phyloP scores from a whole-genome alignment of 2,329 filamentous ascomycete genomes.

The Zarea fungicola region DNA sequence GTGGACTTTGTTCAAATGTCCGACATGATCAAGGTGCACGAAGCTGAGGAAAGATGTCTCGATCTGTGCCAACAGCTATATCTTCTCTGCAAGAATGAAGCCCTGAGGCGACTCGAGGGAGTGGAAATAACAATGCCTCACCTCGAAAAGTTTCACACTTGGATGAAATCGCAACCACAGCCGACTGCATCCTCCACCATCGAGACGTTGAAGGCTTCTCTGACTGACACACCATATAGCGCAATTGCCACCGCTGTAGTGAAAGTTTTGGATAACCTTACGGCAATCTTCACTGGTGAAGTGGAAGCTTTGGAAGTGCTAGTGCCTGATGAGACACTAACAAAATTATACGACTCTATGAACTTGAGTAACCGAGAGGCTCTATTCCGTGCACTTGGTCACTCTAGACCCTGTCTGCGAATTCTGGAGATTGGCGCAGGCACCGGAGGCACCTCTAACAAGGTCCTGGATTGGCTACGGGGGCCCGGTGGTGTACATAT shows the following conservation, averaged over 20 bases:
- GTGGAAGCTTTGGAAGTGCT: slow-evolving; percentile 12
- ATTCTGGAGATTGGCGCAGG: slow-evolving; percentile 39
- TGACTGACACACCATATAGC: too few species aligned
- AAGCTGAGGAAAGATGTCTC: too few species aligned
- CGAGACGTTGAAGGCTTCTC: too few species aligned
- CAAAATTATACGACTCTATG: slow-evolving; percentile 23
- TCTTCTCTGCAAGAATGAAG: too few species aligned
- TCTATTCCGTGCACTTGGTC: slow-evolving; percentile 19
- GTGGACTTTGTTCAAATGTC: slow-evolving; percentile 25
- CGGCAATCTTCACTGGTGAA: not conserved
- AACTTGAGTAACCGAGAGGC: slow-evolving; percentile 19
- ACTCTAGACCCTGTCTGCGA: slow-evolving; percentile 24
- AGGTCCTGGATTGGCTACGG: slow-evolving; percentile 24
- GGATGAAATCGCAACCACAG: too few species aligned
- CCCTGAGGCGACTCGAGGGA: too few species aligned
- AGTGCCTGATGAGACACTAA: slow-evolving; percentile 25
- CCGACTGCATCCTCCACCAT: too few species aligned
- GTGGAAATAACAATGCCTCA: too few species aligned
- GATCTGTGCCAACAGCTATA: too few species aligned
- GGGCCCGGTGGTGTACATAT: slow-evolving; percentile 14
- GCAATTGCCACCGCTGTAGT: too few species aligned
- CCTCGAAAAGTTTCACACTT: too few species aligned
- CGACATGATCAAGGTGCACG: slow-evolving; percentile 18
- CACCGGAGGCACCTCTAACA: slow-evolving; percentile 30
- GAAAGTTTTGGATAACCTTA: too few species aligned